Evolutionary conservation across 768 basidiomycete species (phyloP), one percentile per base, ranked within the genome.

Genomic region (Crassisporium funariophilum): DNA sequence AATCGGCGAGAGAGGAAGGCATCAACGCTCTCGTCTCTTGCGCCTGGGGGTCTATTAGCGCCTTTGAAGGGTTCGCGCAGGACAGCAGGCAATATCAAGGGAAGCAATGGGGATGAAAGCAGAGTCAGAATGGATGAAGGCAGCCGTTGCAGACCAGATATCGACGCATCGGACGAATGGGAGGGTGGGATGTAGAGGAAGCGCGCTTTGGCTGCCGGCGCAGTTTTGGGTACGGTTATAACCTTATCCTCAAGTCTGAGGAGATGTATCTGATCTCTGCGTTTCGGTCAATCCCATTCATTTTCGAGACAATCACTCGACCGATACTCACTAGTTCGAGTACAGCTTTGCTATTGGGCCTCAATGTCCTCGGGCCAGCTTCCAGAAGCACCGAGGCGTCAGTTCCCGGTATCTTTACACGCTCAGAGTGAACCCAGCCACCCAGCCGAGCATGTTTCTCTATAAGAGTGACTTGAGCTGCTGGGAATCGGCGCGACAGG

Each of bases 321-420:
- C 17, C 34, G 19, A 34, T 29, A 51, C 86, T 64, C 59, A 93
- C 95, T 69, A 98, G 62, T 58, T 93, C 88, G 10, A 98, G 69
- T 23, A 93, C 75, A 3, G 84, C 69, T 46, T 77, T 79, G 5
- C 88, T 80, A 41, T 83, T 83, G 0, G 95, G 91, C 27, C 94
- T 68, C 22, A 99, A 70, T 12, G 91, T 95, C 31, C 95, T 73
- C 19, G 95, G 94, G 1, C 95, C 95, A 17, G 80, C 76, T 70
- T 99, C 95, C 4, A 98, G 70, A 3, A 90, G 60, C 8, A 93
- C 75, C 4, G 65, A 59, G 4, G 34, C 41, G 16, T 41, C 42
- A 4, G 52, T 38, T 23, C 54, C 41, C 4, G 57, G 59, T 7
- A 88, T 53, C 6, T 67, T 54, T 16, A 85, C 72, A 13, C 76